Conservation (phyloP, 2,329 filamentous ascomycete species). For the Pezicula radicicola region DNA sequence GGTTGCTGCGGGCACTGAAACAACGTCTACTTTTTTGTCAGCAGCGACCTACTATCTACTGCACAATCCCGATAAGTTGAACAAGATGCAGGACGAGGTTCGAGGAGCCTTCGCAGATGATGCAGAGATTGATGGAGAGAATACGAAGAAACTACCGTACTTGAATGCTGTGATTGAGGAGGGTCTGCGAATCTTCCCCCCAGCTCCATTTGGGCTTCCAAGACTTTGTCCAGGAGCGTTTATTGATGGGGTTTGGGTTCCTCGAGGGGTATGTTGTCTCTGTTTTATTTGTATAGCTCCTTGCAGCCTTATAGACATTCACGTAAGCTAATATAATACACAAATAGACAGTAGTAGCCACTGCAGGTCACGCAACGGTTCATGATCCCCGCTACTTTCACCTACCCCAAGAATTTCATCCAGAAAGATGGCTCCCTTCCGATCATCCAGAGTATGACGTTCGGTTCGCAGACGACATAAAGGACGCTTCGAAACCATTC, state of each 20-base stretch:
- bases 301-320: not conserved
- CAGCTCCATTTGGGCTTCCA: conserved; percentile 3
- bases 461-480: conserved; percentile 23
- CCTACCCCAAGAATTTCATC: conserved; percentile 27
- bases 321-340: not conserved
- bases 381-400: not conserved
- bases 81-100: conserved; percentile 34
- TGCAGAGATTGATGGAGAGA: conserved; percentile 34
- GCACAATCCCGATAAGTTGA: conserved; percentile 25
- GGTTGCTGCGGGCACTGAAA: conserved; percentile 7
- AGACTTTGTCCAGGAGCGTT: conserved; percentile 6
- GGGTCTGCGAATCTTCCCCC: conserved; percentile 36
- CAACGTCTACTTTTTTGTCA: conserved; percentile 7
- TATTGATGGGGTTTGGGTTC: conserved; percentile 7
- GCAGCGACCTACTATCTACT: conserved; percentile 17
- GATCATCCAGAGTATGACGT: not conserved
- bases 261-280: conserved; percentile 1
- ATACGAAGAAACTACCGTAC: conserved; percentile 28
- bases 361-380: not conserved
- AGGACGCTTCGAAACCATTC: conserved; percentile 5
- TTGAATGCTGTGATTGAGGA: conserved; percentile 39
- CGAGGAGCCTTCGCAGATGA: conserved; percentile 31
- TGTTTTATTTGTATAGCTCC: not conserved
- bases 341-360: not conserved
- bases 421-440: conserved; percentile 34